Evolutionary conservation across 2,329 filamentous ascomycete genomes (phyloP).

Genomic region (Curvularia spicifera): DNA sequence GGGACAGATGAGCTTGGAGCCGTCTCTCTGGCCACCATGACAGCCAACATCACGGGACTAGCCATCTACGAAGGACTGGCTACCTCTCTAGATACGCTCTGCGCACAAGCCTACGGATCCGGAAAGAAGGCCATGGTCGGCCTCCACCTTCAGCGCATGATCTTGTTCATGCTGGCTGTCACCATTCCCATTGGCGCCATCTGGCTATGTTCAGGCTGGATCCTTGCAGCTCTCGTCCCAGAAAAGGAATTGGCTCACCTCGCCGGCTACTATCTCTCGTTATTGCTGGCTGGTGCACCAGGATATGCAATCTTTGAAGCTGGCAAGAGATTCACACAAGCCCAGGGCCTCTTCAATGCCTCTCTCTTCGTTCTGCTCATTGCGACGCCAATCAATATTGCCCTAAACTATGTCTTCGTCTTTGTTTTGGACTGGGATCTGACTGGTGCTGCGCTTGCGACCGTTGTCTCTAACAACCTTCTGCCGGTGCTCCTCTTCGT

Average conservation of each 20-base stretch:
- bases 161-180: slow-evolving; percentile 57
- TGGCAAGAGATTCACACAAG: slow-evolving; percentile 62
- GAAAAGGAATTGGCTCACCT: slow-evolving; percentile 57
- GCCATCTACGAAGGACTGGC: slow-evolving; percentile 61
- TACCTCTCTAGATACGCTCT: slow-evolving; percentile 59
- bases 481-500: slow-evolving; percentile 56
- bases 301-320: slow-evolving; percentile 63
- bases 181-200: slow-evolving; percentile 57
- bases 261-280: slow-evolving; percentile 58
- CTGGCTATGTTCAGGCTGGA: slow-evolving; percentile 58
- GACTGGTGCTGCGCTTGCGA: slow-evolving; percentile 59
- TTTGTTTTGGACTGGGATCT: slow-evolving; percentile 54
- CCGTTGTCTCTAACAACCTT: slow-evolving; percentile 58
- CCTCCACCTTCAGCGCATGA: slow-evolving; percentile 61
- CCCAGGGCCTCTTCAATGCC: slow-evolving; percentile 61
- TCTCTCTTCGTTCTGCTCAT: slow-evolving; percentile 57
- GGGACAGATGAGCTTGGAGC: slow-evolving; percentile 61
- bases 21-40: slow-evolving; percentile 60
- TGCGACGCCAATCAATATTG: slow-evolving; percentile 57
- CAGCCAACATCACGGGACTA: slow-evolving; percentile 61
- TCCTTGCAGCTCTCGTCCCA: slow-evolving; percentile 56
- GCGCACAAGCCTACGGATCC: slow-evolving; percentile 60
- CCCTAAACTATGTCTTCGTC: slow-evolving; percentile 59
- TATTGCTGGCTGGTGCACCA: slow-evolving; percentile 59
- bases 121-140: slow-evolving; percentile 58